Conservation (phyloP, 202 grass and related monocot species). For the Digitaria exilis region DNA sequence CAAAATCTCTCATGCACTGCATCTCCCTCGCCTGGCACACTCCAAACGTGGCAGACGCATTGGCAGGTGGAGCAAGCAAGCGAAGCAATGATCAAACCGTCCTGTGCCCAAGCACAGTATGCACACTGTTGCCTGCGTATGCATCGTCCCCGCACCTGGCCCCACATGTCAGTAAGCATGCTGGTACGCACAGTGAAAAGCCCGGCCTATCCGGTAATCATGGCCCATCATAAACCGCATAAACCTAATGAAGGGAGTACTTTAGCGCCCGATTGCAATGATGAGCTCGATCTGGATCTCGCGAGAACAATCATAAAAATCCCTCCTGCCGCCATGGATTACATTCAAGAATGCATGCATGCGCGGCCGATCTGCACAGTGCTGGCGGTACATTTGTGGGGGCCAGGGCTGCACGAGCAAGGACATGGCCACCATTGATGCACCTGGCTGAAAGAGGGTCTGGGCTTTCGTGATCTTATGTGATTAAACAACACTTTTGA, state of each 20-base stretch:
- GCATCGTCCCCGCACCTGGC: not conserved
- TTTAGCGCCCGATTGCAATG: constrained; percentile 39
- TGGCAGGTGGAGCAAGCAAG: not conserved
- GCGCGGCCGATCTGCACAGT: constrained; percentile 20
- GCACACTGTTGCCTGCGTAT: not conserved
- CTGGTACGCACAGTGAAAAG: not conserved
- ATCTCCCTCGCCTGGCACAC: not conserved
- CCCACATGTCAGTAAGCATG: not conserved
- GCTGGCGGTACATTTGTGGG: not conserved
- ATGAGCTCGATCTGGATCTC: constrained; percentile 50
- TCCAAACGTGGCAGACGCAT: constrained; percentile 14
- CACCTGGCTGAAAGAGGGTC: not conserved
- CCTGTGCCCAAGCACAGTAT: not conserved
- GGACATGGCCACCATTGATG: constrained; percentile 36
- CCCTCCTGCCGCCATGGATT: constrained; percentile 18
- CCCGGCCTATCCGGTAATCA: constrained; percentile 11
- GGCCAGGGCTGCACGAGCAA: not conserved
- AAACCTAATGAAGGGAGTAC: constrained; percentile 26
- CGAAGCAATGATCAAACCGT: constrained; percentile 2
- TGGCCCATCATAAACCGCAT: constrained; percentile 18
- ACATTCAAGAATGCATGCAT: constrained; percentile 28
- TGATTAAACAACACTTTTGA: too few relatives aligned
- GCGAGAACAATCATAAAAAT: constrained; percentile 52
- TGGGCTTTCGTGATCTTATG: constrained; percentile 25
- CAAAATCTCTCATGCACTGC: not conserved